Base-by-base conservation (phyloP, 371 early-diverging fungal species). In the Mucor racemosus region DNA sequence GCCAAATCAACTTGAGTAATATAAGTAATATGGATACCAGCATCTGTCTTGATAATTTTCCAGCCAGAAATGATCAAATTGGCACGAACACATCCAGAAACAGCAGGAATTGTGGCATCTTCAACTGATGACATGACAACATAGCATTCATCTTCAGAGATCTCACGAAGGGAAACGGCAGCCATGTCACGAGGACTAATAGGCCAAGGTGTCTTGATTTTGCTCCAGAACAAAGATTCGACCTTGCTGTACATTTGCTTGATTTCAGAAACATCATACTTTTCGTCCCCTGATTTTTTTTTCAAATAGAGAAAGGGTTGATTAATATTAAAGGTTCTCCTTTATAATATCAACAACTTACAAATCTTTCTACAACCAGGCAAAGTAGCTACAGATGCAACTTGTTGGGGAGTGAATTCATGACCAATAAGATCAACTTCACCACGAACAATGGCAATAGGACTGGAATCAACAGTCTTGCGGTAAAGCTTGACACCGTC, bases 121-220 rank as follows among this genome's bases (percentile, higher is more conserved):
- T 73, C 75, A 9, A 83, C 81, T 11, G 77, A 77, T 7, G 70
- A 65, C 72, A 78, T 71, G 44, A 68, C 72, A 17, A 72, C 54
- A 60, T 74, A 74, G 31, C 68, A 50, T 26, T 58, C 59, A 44
- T 74, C 64, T 0, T 71, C 69, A 17, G 61, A 48, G 39, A 57
- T 41, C 4, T 74, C 77, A 48, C 70, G 69, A 4, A 67, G 17
- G 10, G 67, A 64, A 10, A 60, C 58, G 56, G 62, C 72, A 26
- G 63, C 53, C 42, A 74, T 64, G 40, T 77, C 77, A 53, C 77
- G 66, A n/a, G 71, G 69, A 50, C 71, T 76, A 21, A 83, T 65
- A 17, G 84, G 84, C 84, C 84, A 83, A 9, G 78, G 80, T 21
- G 76, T 66, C 69, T 80, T 83, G 48, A 77, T 57, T 65, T 76